Base-by-base conservation (phyloP, 2,329 filamentous ascomycete genomes). In the Monosporascus ibericus region DNA sequence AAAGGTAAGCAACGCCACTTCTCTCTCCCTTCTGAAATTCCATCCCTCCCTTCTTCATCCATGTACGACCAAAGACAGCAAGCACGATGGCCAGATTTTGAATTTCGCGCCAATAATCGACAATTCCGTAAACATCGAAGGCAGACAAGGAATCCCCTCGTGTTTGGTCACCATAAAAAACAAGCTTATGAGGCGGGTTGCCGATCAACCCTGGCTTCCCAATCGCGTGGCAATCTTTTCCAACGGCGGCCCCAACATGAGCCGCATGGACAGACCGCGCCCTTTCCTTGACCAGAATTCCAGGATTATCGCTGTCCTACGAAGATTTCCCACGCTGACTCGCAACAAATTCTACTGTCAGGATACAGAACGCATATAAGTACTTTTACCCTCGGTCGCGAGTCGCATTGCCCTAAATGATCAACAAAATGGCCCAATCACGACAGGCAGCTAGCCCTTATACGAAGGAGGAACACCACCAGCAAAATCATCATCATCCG, bases 341-440 rank as follows among this genome's bases (percentile, higher is more conserved):
- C 42, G 42, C 42, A 24, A 18, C 17, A 40, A 18, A 40, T 20
- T 18, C 18, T 20, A 8, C 17, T 40, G 18, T 40, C 18, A 40
- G 38, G 38, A 40, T n/a, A 27, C 22, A 50, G 48, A 50, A 18
- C 47, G 38, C 7, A 24, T 34, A 34, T 50, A 37, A 37, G 11
- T 51, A 48, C 22, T 18, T 36, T 46, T 4, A 38, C 39, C 39
- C 44, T 18, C 22, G 22, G 42, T 38, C 48, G 22, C 42, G 24
- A 25, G 22, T 25, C 42, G 14, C 42, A 46, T 46, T 24, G 42
- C 42, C 38, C 24, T 46, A 30, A 56, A 74, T 74, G 71, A 68
- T 72, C 64, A 69, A 72, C 63, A 71, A 71, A 61, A 76, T 76
- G 73, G 71, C 71, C 58, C 72, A 73, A 59, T 71, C 72, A 58